Base-by-base conservation (phyloP, 2,329 filamentous ascomycete species). In the Chalaropsis ovoidea region DNA sequence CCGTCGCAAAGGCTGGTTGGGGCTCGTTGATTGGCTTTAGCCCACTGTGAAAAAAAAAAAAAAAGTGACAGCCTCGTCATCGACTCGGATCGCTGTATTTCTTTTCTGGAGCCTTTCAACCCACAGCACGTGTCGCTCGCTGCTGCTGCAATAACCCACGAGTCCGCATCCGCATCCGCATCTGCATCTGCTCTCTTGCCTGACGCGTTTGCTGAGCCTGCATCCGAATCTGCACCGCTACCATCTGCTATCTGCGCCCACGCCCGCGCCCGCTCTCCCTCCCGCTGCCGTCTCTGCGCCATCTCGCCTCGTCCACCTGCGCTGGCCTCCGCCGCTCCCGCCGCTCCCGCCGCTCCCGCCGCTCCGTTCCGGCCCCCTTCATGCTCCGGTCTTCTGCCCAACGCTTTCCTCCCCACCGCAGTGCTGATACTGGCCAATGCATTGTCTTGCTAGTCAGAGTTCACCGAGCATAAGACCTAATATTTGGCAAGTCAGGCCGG, bases 341-440 rank as follows among this genome's bases (percentile, higher is more conserved):
- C 31, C 56, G 35, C 56, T 7, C 35, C 56, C 17, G 56, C 31
- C 56, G 35, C 56, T 17, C 42, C 60, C 45, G 24, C 52, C 22
- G 24, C 41, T 35, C 17, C 42, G 31, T 58, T 24, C 35, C 27
- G 49, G 47, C 45, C 19, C 19, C 19, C 61, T 67, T 67, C 45
- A 67, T 67, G 66, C 47, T 63, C 49, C 49, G 56, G 15, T 39
- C 52, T 60, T 22, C 49, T 31, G 31, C 60, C 49, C n/a, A 22
- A 19, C 49, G 27, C 54, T 43, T 19, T 22, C 15, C 47, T 63
- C 22, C 13, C 56, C 47, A 42, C 56, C 39, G 63, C 41, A 22
- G 60, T 65, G 63, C 63, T 65, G 60, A 42, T 63, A 54, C 63
- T 60, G 66, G 66, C 49, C 63, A 60, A 65, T 49, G 49, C 60